These are phyloP conservation scores for Diutina neorugosa DNA, from an alignment of 1,139 yeast genomes.

Conservation along the genomic window DNA sequence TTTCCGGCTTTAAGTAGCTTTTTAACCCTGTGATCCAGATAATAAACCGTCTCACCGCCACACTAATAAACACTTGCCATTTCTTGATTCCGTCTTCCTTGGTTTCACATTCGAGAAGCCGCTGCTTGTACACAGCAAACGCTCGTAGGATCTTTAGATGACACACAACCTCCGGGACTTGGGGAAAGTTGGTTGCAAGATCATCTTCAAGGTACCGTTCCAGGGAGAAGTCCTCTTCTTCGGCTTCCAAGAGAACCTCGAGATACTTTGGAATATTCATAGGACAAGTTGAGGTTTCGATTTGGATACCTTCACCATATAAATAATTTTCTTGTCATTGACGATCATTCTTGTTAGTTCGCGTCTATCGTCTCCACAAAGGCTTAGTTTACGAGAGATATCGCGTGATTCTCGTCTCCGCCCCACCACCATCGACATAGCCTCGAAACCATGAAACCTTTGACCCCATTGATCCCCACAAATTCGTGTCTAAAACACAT, in stretches of 20 bases:
- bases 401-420: background rate
- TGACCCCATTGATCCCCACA: too few relatives aligned
- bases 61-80: conserved; percentile 20
- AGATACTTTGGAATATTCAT: background rate
- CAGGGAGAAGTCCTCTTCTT: background rate
- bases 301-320: too few relatives aligned
- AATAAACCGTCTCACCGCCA: conserved; percentile 20
- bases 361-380: background rate
- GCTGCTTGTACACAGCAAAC: background rate
- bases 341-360: background rate
- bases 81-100: conserved; percentile 8
- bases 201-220: background rate
- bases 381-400: background rate
- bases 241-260: background rate
- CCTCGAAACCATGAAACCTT: too few relatives aligned
- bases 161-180: background rate
- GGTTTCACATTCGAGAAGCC: background rate
- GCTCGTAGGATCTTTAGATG: background rate
- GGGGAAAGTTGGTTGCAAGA: background rate
- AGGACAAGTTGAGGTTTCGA: too few relatives aligned
- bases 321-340: too few relatives aligned
- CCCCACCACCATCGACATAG: too few relatives aligned
- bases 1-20: background rate
- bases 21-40: conserved; percentile 15
- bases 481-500: too few relatives aligned